Evolutionary conservation across 176 grass and related monocot species (phyloP), one percentile per base, ranked within the genome.

Genomic region (Raddia guianensis): DNA sequence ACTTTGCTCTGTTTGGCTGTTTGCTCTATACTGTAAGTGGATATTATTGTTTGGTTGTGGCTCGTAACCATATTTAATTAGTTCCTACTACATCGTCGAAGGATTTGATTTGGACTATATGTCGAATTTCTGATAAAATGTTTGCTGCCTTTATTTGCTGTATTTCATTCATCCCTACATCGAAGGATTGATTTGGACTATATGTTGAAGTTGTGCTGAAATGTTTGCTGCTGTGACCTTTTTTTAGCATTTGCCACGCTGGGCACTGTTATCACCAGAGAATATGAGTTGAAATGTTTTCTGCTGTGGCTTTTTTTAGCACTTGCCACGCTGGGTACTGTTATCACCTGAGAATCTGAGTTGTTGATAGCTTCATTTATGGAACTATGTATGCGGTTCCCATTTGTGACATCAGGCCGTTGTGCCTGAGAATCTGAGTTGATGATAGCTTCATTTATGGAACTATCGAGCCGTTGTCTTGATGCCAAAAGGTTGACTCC

Each of bases 41-140:
- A 13, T 67, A 8, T 5, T n/a, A 47, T 35, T 70, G 63, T 45
- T 16, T 50, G 65, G 3, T 54, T 34, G 16, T 50, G 65, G 1
- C 48, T 72, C 5, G 64, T 12, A 13, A 8, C 35, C 49, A 5
- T 34, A 56, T 72, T 66, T 37, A 16, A 18, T 74, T 74, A 21
- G 72, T 78, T 65, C 37, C 49, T 66, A 13, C 63, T 73, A 49
- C 27, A 43, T 52, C 65, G 47, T 73, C 32, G 49, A 51, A 49
- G 48, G 47, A 34, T 72, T 55, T 69, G 8, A 6, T 64, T 53
- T 14, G 72, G 20, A 56, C 33, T 55, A 71, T 65, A 71, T 65
- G 35, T 19, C 60, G 18, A 48, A 15, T 6, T 49, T 59, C 5
- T 73, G 49, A 12, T 53, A 3, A 54, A 63, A 27, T 76, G 43